Percentiles rank a stretch among this genome's conserved stretches.
Evolutionary conservation across 2,329 filamentous ascomycete species (phyloP).

Genomic region (Alternaria triticina): DNA sequence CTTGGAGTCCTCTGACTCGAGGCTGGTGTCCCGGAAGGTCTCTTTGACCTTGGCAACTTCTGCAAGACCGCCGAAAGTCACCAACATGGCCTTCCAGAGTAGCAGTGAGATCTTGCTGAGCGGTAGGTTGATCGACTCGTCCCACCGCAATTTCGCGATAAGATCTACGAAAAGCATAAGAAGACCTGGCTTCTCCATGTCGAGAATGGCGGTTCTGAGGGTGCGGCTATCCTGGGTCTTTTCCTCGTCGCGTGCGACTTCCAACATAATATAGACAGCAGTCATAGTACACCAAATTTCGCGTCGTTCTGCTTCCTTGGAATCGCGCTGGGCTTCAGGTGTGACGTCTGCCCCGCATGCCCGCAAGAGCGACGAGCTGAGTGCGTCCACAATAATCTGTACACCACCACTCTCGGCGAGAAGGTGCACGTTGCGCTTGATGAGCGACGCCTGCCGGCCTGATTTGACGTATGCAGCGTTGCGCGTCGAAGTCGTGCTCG

Average conservation of each 20-base stretch:
- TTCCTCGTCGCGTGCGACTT: slow-evolving; percentile 50
- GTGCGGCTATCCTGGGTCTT: slow-evolving; percentile 56
- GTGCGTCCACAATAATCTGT: slow-evolving; percentile 48
- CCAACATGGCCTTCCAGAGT: slow-evolving; percentile 88
- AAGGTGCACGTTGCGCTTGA: slow-evolving; percentile 53
- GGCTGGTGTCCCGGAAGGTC: slow-evolving; percentile 66
- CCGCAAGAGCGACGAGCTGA: slow-evolving; percentile 44
- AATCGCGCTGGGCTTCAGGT: slow-evolving; percentile 35
- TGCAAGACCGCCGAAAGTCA: slow-evolving; percentile 80
- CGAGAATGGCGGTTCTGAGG: slow-evolving; percentile 50
- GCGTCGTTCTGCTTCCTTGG: slow-evolving; percentile 48
- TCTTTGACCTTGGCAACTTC: slow-evolving; percentile 77
- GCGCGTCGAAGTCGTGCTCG: slow-evolving; percentile 6
- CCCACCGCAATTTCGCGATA: slow-evolving; percentile 61
- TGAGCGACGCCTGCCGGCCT: slow-evolving; percentile 53
- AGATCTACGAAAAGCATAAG: slow-evolving; percentile 73
- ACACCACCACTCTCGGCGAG: slow-evolving; percentile 51
- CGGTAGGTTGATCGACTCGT: slow-evolving; percentile 66
- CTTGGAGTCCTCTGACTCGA: slow-evolving; percentile 63
- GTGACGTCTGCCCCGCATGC: slow-evolving; percentile 37
- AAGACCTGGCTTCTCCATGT: slow-evolving; percentile 63
- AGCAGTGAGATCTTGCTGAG: slow-evolving; percentile 69
- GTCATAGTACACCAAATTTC: slow-evolving; percentile 59
- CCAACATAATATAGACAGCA: slow-evolving; percentile 57
- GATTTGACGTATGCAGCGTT: slow-evolving; percentile 38